phyloP scores from a whole-genome alignment of 805 yeast species.

The Ogataea neopini region DNA sequence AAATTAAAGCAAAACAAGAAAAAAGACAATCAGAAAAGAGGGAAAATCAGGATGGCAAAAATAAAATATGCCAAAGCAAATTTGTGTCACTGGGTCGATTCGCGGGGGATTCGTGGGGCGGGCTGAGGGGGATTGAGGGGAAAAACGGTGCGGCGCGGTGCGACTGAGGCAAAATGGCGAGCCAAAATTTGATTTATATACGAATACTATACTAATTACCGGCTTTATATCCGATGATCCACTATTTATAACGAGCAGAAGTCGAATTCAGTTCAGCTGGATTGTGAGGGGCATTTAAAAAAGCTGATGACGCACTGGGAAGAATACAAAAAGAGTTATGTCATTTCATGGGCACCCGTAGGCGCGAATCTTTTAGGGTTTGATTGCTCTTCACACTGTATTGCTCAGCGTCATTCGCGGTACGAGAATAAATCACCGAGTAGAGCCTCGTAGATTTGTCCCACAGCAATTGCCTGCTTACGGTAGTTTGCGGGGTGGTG shows the following conservation, averaged over 20 bases:
- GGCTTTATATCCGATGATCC: no score
- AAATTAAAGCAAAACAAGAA: slow-evolving; percentile 1
- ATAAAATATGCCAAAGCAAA: not conserved
- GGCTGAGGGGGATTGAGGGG: not conserved
- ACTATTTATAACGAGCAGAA: no score
- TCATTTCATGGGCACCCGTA: not conserved
- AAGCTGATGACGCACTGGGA: no score
- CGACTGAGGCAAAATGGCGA: not conserved
- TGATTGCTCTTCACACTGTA: not conserved
- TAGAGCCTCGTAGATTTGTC: no score
- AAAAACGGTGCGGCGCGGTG: not conserved
- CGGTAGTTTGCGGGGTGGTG: slow-evolving; percentile 1
- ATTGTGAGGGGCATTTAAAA: no score
- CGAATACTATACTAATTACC: no score
- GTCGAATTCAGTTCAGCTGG: no score
- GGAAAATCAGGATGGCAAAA: slow-evolving; percentile 3
- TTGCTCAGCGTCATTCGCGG: not conserved
- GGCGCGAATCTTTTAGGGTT: not conserved
- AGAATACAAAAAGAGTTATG: no score
- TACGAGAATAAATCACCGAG: not conserved
- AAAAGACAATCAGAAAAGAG: slow-evolving; percentile 4
- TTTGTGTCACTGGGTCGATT: slow-evolving; percentile 7
- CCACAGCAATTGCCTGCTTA: not conserved
- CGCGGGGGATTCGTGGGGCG: slow-evolving; percentile 4
- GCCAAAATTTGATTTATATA: no score